Base-by-base conservation (phyloP, 2,329 filamentous ascomycete genomes). In the Fusarium sp. region DNA sequence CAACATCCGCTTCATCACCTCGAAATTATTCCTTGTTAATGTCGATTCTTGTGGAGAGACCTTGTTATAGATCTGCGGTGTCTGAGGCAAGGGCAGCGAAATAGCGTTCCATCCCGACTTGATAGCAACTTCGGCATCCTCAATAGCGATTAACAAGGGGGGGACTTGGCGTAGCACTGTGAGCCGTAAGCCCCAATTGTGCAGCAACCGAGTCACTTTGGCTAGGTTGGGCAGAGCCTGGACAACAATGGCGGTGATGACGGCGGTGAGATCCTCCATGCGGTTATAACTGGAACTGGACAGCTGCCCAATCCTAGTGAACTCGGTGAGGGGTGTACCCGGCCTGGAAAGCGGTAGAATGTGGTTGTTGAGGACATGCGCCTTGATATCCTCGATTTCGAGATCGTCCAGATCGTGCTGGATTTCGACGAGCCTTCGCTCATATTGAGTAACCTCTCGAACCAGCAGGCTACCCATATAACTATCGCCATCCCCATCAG, bases 211-310 rank as follows among this genome's bases (percentile, higher is more conserved):
- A 64, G 90, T 91, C 24, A 99, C 83, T 64, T 89, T 91, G 11
- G 94, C 93, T 47, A 98, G 84, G 68, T 93, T 92, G 1, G 96
- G 96, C 22, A 99, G 87, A 5, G 94, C 91, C 79, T 96, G 94
- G n/a, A 99, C 84, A 20, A 98, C 93, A 37, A 96, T 97, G 31
- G 95, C 94, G 1, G 96, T 98, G 66, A 98, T 89, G 56, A 98
- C 89, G 27, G 96, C 94, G 10, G 94, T 95, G 78, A 98, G 91
- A 81, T 98, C 96, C 77, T 96, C 95, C 86, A 98, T 90, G 70
- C 89, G 91, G 71, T 89, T 89, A 82, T 93, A 93, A 57, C 81
- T 85, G 2, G 89, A 85, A 78, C 84, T 77, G 72, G 87, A 81
- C 56, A 86, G 84, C 13, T 87, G 86, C 13, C 84, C 76, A 4